Evolutionary conservation across 1,284 basidiomycete species (phyloP), one percentile per base, ranked within the genome.

Genomic region (Marasmius fiardii): DNA sequence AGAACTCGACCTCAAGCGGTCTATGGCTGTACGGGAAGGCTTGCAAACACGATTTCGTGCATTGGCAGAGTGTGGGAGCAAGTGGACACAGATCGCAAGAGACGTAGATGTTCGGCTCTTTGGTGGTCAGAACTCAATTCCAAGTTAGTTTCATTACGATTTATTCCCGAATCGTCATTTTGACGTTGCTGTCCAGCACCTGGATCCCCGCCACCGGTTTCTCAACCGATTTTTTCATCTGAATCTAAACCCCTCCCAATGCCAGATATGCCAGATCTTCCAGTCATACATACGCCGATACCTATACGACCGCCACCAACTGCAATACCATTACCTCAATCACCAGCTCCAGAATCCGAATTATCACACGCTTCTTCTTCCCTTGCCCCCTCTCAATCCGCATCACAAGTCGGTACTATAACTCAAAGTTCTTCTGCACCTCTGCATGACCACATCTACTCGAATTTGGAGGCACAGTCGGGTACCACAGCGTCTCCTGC

Each of bases 331-430:
- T 28, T 41, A n/a, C 12, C 44, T n/a, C 47, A 33, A 49, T 26
- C n/a, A 2, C 12, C 14, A 23, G 24, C n/a, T 31, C 66, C 54
- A 45, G 65, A 70, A 2, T 82, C 81, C 18, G 76, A 77, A 58
- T 65, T 72, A 4, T 53, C 52, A 53, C 49, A 51, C 10, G 10
- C 28, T 12, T 82, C 79, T 34, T 82, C 82, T 2, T n/a, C n/a
- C n/a, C 67, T 85, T 56, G 75, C 80, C 1, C 83, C 85, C 33
- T 86, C 85, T 55, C 87, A 89, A 62, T 88, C 86, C 1, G 82
- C 81, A 1, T 86, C 85, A 20, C 81, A 86, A 67, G 70, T 74
- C 54, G 66, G 71, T 53, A 26, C 55, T 18, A 20, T 53, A 2
- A 21, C 44, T 23, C 51, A 50, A 44, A 51, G 48, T 43, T 56